phyloP scores from a whole-genome alignment of 129 eudicot species.

The Flaveria bidentis region DNA sequence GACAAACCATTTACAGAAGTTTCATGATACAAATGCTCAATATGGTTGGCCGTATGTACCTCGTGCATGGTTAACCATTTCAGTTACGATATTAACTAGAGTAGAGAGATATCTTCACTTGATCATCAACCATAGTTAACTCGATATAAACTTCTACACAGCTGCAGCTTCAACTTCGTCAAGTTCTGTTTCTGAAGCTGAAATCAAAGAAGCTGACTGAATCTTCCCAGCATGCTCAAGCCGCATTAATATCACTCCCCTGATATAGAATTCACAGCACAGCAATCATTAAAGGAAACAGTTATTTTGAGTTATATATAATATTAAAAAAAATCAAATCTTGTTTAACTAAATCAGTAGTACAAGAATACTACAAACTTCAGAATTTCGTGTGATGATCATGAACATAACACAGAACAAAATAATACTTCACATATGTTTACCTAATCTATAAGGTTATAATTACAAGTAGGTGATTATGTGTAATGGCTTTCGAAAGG shows the following conservation, averaged over 20 bases:
- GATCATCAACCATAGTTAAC: conserved; percentile 12
- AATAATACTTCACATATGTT: neutral
- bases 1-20: conserved; percentile 14
- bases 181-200: conserved; percentile 62
- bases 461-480: neutral
- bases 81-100: conserved; percentile 9
- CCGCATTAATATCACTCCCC: conserved; percentile 96
- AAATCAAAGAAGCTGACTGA: conserved; percentile 85
- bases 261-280: conserved; percentile 19
- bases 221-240: conserved; percentile 93
- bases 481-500: neutral
- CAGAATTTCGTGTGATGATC: neutral
- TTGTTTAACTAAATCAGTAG: neutral
- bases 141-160: conserved; percentile 13
- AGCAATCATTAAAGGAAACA: neutral
- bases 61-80: conserved; percentile 2
- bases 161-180: conserved; percentile 47
- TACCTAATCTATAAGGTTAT: neutral
- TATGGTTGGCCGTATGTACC: neutral
- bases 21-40: conserved; percentile 11
- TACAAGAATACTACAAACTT: neutral
- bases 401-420: neutral
- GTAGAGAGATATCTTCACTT: neutral
- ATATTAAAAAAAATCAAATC: neutral
- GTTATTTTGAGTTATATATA: neutral